A percentile compares a stretch with the other conserved stretches of the same genome.
Conservation (phyloP, 495 filamentous ascomycete genomes). For the Barbatosphaeria neglecta region DNA sequence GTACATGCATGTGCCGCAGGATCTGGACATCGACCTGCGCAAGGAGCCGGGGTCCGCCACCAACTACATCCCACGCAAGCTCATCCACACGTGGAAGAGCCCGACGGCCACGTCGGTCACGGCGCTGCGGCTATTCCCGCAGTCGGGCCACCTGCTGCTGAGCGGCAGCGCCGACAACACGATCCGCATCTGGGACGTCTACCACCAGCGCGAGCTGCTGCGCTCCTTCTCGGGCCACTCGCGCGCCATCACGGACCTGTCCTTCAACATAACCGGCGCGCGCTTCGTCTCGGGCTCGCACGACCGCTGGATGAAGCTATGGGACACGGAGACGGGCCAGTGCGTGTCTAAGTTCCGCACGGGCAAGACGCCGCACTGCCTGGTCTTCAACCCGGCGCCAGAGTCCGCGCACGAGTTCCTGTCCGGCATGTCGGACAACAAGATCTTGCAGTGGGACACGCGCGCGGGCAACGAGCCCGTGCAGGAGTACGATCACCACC, state of each 20-base stretch:
- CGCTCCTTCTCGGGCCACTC: conserved; percentile 83
- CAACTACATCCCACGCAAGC: conserved; percentile 90
- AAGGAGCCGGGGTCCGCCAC: conserved; percentile 69
- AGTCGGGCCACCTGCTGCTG: conserved; percentile 75
- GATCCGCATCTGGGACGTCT: conserved; percentile 92
- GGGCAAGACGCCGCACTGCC: conserved; percentile 88
- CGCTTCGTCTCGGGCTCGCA: conserved; percentile 87
- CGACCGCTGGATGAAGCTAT: conserved; percentile 90
- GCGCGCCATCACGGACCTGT: conserved; percentile 82
- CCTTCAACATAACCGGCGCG: conserved; percentile 70
- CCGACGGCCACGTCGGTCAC: conserved; percentile 74
- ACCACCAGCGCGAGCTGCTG: conserved; percentile 75
- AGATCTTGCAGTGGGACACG: conserved; percentile 96
- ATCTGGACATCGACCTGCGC: conserved; percentile 76
- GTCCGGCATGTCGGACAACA: conserved; percentile 94
- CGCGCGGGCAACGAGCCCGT: conserved; percentile 64
- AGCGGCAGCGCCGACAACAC: conserved; percentile 77
- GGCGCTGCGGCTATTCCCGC: conserved; percentile 77
- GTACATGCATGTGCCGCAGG: conserved; percentile 93
- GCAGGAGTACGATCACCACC: conserved; percentile 96
- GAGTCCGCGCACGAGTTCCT: conserved; percentile 83
- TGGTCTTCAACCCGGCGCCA: conserved; percentile 76
- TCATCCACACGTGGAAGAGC: conserved; percentile 77
- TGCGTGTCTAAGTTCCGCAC: conserved; percentile 79
- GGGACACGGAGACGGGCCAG: conserved; percentile 91